Evolutionary conservation across 495 filamentous ascomycete species (phyloP).

Genomic region (Sporormia fimetaria): DNA sequence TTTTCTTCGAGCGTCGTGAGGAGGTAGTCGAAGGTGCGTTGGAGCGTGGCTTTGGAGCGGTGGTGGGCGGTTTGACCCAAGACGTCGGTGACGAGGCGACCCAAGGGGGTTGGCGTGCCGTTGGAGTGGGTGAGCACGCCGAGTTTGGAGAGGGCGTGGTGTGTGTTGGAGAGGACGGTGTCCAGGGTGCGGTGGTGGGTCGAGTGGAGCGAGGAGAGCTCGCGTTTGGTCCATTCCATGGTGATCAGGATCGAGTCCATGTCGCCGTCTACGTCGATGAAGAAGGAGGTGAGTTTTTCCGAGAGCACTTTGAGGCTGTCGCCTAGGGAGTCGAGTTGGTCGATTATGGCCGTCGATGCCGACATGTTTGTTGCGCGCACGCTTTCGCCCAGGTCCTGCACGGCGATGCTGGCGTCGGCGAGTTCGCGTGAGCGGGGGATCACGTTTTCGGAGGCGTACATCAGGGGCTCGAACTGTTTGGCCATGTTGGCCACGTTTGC

Average conservation of each 20-base stretch:
- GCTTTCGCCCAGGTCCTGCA: conserved; percentile 84
- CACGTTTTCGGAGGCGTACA: conserved; percentile 83
- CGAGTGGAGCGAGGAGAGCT: conserved; percentile 48
- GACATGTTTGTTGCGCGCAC: conserved; percentile 84
- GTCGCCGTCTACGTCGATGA: conserved; percentile 82
- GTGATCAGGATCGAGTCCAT: conserved; percentile 82
- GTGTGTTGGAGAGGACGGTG: conserved; percentile 64
- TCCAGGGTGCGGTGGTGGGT: conserved; percentile 48
- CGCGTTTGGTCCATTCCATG: conserved; percentile 88
- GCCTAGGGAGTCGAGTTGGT: conserved; percentile 69
- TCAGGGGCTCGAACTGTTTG: conserved; percentile 78
- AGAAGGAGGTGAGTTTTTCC: conserved; percentile 74
- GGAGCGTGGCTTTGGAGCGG: conserved; percentile 65
- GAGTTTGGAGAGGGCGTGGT: conserved; percentile 56
- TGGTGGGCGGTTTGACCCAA: conserved; percentile 72
- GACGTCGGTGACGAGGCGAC: conserved; percentile 51
- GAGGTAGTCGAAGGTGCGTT: conserved; percentile 79
- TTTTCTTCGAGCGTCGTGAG: conserved; percentile 77
- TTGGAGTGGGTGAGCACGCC: conserved; percentile 57
- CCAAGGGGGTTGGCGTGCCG: conserved; percentile 54
- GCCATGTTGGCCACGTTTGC: conserved; percentile 82
- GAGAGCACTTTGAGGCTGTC: conserved; percentile 72
- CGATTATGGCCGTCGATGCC: conserved; percentile 70
- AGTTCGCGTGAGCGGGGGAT: conserved; percentile 72
- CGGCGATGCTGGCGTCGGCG: conserved; percentile 78